A percentile compares a stretch with the other conserved stretches of the same genome.
Conservation (phyloP, 2,329 filamentous ascomycete genomes). For the Polytolypa hystricis region DNA sequence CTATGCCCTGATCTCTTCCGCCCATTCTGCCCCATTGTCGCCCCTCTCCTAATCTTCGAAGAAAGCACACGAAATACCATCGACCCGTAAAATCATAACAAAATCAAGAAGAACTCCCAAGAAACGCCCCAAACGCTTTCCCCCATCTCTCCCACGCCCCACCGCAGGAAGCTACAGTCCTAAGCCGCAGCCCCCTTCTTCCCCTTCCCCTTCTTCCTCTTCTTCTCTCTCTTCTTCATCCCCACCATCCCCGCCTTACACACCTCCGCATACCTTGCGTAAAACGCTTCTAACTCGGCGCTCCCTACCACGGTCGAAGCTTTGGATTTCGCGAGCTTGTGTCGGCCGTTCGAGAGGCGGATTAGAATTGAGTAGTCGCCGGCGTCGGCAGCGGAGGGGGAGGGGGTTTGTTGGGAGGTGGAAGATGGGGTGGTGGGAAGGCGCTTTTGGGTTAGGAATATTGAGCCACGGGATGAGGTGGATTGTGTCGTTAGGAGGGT, state of each 20-base stretch:
- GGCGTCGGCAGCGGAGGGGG: slow-evolving; percentile 50
- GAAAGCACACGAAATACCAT: too few species aligned
- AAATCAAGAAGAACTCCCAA: too few species aligned
- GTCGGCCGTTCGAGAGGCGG: slow-evolving; percentile 71
- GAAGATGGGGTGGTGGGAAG: slow-evolving; percentile 13
- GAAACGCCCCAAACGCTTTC: not conserved
- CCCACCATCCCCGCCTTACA: slow-evolving; percentile 83
- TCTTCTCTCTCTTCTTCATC: slow-evolving; percentile 83
- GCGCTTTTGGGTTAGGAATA: slow-evolving; percentile 35
- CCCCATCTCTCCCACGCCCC: not conserved
- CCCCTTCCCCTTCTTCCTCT: slow-evolving; percentile 67
- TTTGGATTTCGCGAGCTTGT: slow-evolving; percentile 56
- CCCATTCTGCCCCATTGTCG: too few species aligned
- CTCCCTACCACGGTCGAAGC: slow-evolving; percentile 73
- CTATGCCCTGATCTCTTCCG: too few species aligned
- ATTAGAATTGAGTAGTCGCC: slow-evolving; percentile 63
- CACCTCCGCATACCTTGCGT: slow-evolving; percentile 72
- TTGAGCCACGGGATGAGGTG: slow-evolving; percentile 30
- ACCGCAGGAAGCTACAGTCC: not conserved
- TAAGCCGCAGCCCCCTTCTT: slow-evolving; percentile 36
- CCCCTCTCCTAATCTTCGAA: too few species aligned
- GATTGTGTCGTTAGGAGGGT: slow-evolving; percentile 30
- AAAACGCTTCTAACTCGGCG: slow-evolving; percentile 69
- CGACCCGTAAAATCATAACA: too few species aligned
- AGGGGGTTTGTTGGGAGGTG: slow-evolving; percentile 26